Evolutionary conservation across 768 basidiomycete species (phyloP), one percentile per base, ranked within the genome.

Genomic region (Amylocystis lapponica): DNA sequence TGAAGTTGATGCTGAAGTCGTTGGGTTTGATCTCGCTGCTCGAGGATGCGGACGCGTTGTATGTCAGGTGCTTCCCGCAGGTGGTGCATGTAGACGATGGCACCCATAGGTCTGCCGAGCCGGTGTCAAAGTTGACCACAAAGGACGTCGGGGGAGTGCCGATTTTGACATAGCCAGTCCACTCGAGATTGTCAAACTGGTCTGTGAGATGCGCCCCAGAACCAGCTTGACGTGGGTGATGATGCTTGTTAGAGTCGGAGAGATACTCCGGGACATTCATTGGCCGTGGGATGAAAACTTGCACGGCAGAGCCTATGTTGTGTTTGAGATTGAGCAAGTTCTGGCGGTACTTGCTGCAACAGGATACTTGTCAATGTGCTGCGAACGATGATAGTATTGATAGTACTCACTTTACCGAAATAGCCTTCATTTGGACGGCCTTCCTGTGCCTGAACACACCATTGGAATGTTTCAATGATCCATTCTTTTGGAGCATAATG

Each of bases 111-210:
- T 22, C 74, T 49, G 56, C 62, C 57, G 36, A 69, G 44, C 45
- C 68, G 55, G 41, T 71, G 51, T 72, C 71, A 35, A 72, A 68
- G 45, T 70, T 63, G 42, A 72, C 50, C 5, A 57, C 56, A 52
- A 66, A 61, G 14, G 48, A 57, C 51, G 64, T 55, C 1, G 53
- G 50, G 0, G 66, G 65, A 2, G 62, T 66, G 21, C 70, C 70
- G 48, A 72, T 64, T 12, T 53, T 51, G 48, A 72, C 55, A 17
- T 46, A 37, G 5, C 67, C 68, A 20, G 64, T 60, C 59, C 68
- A 70, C 36, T 43, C 41, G 20, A 40, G 27, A 37, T 54, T 45
- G 36, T 30, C 27, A 7, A 39, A 39, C 17, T 61, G 44, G 32
- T 61, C 53, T 9, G 38, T 47, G 14, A 60, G 51, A 2, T 53